Percentiles rank a stretch among this genome's conserved stretches.
Evolutionary conservation across 2,329 filamentous ascomycete species (phyloP).

Genomic region (Penicillium crustosum): DNA sequence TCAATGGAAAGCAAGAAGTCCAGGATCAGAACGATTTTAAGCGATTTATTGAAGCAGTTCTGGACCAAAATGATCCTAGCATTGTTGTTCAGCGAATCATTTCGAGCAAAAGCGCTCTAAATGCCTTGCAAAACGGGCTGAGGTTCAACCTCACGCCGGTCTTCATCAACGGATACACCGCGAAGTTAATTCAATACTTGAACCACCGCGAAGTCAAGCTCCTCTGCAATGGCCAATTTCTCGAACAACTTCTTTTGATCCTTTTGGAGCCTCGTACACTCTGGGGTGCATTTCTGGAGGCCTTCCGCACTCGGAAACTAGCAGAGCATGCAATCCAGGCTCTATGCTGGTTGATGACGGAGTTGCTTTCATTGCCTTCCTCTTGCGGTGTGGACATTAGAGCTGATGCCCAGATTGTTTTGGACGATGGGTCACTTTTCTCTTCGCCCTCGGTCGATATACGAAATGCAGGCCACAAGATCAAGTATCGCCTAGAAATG

Average conservation of each 20-base stretch:
- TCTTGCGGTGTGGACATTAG: conserved; percentile 25
- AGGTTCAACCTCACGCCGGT: conserved; percentile 44
- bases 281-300: conserved; percentile 52
- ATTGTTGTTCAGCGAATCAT: conserved; percentile 46
- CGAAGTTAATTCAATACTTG: conserved; percentile 43
- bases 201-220: conserved; percentile 48
- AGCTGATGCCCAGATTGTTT: conserved; percentile 30
- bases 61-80: conserved; percentile 42
- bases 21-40: conserved; percentile 42
- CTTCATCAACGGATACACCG: conserved; percentile 47
- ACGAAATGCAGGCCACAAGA: conserved; percentile 43
- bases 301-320: conserved; percentile 34
- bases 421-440: conserved; percentile 27
- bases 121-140: conserved; percentile 43
- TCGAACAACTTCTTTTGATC: conserved; percentile 48
- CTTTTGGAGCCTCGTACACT: conserved; percentile 56
- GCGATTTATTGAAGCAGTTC: conserved; percentile 52
- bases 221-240: conserved; percentile 52
- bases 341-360: conserved; percentile 53
- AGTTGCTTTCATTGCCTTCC: conserved; percentile 47
- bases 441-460: conserved; percentile 28
- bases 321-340: conserved; percentile 33
- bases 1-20: conserved; percentile 42
- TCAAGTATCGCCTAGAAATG: conserved; percentile 41
- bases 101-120: conserved; percentile 34